These are phyloP conservation scores for Tagetes erecta DNA, from an alignment of 129 eudicot genomes.

Conservation along the genomic window DNA sequence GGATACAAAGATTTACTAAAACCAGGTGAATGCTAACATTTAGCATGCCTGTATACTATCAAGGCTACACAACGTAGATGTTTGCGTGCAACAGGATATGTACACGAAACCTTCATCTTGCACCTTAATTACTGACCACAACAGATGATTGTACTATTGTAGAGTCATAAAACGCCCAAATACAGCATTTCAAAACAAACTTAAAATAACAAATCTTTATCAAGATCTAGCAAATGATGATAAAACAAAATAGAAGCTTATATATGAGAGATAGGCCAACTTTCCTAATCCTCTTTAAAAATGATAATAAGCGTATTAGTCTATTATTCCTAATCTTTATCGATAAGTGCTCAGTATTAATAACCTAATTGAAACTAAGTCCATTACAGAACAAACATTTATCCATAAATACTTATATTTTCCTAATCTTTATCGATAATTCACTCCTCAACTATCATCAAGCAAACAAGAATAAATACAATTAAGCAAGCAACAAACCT, in stretches of 20 bases:
- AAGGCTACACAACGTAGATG: no score
- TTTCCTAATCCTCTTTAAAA: neutral
- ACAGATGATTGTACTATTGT: neutral
- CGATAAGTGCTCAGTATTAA: neutral
- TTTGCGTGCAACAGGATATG: no score
- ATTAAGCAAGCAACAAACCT: conserved; percentile 47
- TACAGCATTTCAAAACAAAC: neutral
- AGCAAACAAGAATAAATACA: neutral
- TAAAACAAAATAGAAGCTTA: neutral
- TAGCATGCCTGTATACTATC: no score
- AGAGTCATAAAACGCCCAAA: neutral
- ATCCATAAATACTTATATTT: neutral
- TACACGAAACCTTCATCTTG: neutral
- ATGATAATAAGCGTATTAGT: neutral
- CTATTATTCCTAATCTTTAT: neutral
- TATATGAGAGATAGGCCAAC: neutral
- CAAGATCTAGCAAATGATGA: neutral
- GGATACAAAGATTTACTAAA: neutral
- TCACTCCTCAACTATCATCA: neutral
- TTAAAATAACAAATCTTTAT: neutral
- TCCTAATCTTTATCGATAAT: neutral
- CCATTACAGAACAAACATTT: neutral
- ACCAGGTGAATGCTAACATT: no score
- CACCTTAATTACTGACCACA: neutral
- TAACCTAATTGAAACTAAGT: neutral